Percentiles rank a stretch among this genome's conserved stretches.
phyloP scores from a whole-genome alignment of 495 filamentous ascomycete genomes.

The Xylaria flabelliformis region DNA sequence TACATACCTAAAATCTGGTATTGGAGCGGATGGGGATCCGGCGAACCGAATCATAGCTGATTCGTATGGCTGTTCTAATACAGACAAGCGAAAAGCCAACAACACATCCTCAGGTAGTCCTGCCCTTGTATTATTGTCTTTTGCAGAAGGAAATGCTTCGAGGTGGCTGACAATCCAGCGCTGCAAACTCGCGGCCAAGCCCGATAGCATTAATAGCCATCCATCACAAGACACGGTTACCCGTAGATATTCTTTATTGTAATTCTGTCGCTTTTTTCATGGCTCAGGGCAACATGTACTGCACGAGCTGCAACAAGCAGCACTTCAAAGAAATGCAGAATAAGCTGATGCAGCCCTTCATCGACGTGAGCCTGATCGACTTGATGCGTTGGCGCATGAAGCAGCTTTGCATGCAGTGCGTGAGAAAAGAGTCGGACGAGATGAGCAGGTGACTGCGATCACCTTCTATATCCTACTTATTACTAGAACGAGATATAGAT shows the following conservation, averaged over 20 bases:
- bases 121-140: conserved; percentile 10
- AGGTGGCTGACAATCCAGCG: conserved; percentile 11
- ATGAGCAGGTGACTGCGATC: conserved; percentile 25
- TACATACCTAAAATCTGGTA: conserved; percentile 5
- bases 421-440: conserved; percentile 16
- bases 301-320: conserved; percentile 14
- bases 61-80: not conserved
- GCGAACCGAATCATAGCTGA: conserved; percentile 7
- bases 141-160: not conserved
- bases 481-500: not conserved
- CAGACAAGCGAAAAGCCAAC: conserved; percentile 16
- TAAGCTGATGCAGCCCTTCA: conserved; percentile 18
- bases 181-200: conserved; percentile 20
- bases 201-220: conserved; percentile 8
- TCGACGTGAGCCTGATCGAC: not conserved
- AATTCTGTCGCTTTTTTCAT: not conserved
- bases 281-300: not conserved
- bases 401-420: conserved; percentile 21
- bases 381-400: conserved; percentile 11
- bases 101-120: not conserved
- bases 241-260: not conserved
- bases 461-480: conserved; percentile 3
- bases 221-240: conserved; percentile 8
- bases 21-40: not conserved
- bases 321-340: not conserved